Conservation (phyloP, 2,329 filamentous ascomycete genomes). For the Pseudocercospora fijiensis region DNA sequence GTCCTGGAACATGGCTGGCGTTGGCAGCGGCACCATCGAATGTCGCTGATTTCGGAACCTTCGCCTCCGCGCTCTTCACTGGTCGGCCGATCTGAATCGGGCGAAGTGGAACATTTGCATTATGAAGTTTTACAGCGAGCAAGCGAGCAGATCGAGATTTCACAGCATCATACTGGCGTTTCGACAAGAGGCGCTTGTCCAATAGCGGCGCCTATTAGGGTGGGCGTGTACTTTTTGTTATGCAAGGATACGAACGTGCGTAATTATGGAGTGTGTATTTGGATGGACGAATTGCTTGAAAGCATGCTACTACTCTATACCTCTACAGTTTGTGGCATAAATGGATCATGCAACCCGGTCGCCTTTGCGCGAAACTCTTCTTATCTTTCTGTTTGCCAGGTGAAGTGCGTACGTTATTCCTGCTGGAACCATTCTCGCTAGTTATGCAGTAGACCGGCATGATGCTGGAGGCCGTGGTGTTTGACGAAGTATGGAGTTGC, state of each 20-base stretch:
- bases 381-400: background rate
- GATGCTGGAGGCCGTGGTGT: too few relatives aligned
- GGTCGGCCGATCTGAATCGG: background rate
- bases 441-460: too few relatives aligned
- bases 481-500: too few relatives aligned
- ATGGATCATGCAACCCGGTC: conserved; percentile 3
- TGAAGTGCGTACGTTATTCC: too few relatives aligned
- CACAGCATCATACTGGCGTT: conserved; percentile 19
- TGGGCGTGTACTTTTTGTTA: conserved; percentile 1
- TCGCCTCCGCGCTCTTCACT: background rate
- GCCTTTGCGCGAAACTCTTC: background rate
- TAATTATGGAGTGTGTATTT: conserved; percentile 9
- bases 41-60: background rate
- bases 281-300: conserved; percentile 3
- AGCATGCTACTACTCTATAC: conserved; percentile 9
- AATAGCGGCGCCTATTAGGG: conserved; percentile 6
- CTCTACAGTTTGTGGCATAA: conserved; percentile 1
- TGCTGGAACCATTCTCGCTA: too few relatives aligned
- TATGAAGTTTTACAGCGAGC: conserved; percentile 22
- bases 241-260: conserved; percentile 10
- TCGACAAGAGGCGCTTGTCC: conserved; percentile 7
- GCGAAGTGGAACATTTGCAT: conserved; percentile 11
- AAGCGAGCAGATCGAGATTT: conserved; percentile 21
- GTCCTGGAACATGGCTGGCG: background rate
- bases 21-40: background rate